Conservation (phyloP, 23 red algal genomes). For the Chondrus crispus region DNA sequence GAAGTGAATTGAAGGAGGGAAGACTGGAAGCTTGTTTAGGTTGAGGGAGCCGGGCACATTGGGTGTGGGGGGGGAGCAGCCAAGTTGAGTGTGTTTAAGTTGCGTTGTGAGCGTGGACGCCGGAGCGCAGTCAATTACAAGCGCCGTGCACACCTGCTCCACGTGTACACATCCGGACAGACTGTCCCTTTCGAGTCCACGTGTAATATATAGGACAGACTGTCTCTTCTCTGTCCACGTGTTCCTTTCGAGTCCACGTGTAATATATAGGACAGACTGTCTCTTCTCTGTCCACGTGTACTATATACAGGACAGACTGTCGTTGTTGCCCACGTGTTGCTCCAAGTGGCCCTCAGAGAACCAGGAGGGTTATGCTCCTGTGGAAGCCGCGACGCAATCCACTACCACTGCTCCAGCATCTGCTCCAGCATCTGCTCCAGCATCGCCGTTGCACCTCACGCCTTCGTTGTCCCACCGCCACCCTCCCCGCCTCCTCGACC, state of each 20-base stretch:
- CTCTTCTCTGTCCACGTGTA: background rate
- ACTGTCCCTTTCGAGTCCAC: background rate
- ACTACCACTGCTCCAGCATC: no score
- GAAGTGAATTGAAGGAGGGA: background rate
- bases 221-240: background rate
- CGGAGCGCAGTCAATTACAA: no score
- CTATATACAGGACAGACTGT: background rate
- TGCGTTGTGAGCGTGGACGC: no score
- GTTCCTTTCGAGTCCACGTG: background rate
- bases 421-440: no score
- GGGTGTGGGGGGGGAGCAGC: no score
- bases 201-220: background rate
- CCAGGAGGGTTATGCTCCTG: no score
- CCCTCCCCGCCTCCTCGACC: background rate
- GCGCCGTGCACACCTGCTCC: no score
- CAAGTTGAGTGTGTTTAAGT: no score
- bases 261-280: background rate
- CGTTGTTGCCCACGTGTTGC: background rate
- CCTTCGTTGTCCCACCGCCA: background rate
- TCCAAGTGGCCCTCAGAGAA: background rate
- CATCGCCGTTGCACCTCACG: no score
- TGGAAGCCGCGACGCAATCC: no score
- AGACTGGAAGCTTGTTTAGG: background rate
- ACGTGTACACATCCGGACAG: no score
- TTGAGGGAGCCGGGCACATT: no score